These are phyloP conservation scores for Cordyceps militaris DNA, from an alignment of 2,329 filamentous ascomycete species.

Conservation along the genomic window DNA sequence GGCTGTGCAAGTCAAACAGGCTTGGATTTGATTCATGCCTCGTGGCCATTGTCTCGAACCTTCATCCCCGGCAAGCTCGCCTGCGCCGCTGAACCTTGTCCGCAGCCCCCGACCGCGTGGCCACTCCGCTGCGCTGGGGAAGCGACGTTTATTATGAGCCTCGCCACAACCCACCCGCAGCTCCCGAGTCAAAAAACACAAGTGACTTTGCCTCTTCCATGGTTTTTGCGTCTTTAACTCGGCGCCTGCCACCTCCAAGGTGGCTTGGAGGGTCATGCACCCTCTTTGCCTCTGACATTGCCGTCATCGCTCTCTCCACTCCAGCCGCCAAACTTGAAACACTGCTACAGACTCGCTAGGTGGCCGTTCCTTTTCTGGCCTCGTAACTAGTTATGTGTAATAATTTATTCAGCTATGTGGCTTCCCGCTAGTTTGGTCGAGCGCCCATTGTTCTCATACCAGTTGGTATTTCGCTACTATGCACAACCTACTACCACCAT, in stretches of 20 bases:
- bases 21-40: neutral
- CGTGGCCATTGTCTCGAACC: neutral
- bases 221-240: neutral
- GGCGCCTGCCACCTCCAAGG: neutral
- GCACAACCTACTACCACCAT: neutral
- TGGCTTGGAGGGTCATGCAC: slow-evolving; percentile 6
- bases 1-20: neutral
- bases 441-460: neutral
- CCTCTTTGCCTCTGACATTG: neutral
- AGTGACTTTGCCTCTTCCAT: neutral
- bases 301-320: slow-evolving; percentile 1
- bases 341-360: neutral
- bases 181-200: neutral
- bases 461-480: neutral
- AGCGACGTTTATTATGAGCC: neutral
- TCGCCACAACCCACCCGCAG: neutral
- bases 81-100: slow-evolving; percentile 3
- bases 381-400: neutral
- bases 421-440: neutral
- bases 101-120: neutral
- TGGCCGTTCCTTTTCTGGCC: neutral
- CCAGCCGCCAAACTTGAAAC: slow-evolving; percentile 5
- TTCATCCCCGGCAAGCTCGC: neutral
- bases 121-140: neutral
- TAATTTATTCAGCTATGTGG: neutral